Conservation (phyloP, 148 eudicot species). For the Arctostaphylos glauca region DNA sequence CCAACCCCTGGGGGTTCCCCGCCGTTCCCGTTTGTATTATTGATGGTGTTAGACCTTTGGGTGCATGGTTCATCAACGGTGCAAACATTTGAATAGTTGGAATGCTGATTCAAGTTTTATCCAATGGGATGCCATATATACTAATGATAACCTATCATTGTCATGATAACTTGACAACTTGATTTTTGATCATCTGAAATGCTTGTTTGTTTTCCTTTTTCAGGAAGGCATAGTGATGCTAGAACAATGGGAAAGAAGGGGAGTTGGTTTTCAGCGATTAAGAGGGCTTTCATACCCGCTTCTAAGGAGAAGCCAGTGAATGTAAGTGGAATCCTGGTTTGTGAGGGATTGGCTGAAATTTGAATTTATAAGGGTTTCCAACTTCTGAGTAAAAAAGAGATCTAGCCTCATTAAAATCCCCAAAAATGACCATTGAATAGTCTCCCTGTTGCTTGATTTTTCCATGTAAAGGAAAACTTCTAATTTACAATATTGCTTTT, state of each 20-base stretch:
- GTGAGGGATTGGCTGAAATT: not conserved
- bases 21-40: not conserved
- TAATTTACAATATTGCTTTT: not conserved
- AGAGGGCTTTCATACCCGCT: slow-evolving; percentile 68
- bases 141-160: not conserved
- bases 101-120: not conserved
- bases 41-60: not conserved
- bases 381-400: not conserved
- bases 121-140: not conserved
- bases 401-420: not conserved
- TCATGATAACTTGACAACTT: not conserved
- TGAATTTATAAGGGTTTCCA: not conserved
- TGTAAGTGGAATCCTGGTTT: slow-evolving; percentile 44
- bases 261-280: slow-evolving; percentile 97
- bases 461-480: not conserved
- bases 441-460: not conserved
- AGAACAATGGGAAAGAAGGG: slow-evolving; percentile 93
- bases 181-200: not conserved
- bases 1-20: too few relatives aligned
- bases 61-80: not conserved
- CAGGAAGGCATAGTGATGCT: slow-evolving; percentile 63
- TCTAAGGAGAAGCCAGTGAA: slow-evolving; percentile 73
- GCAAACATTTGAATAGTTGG: not conserved
- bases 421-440: not conserved
- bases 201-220: not conserved